Conservation (phyloP, 352 stramenopile species). For the Pythium dissimile region DNA sequence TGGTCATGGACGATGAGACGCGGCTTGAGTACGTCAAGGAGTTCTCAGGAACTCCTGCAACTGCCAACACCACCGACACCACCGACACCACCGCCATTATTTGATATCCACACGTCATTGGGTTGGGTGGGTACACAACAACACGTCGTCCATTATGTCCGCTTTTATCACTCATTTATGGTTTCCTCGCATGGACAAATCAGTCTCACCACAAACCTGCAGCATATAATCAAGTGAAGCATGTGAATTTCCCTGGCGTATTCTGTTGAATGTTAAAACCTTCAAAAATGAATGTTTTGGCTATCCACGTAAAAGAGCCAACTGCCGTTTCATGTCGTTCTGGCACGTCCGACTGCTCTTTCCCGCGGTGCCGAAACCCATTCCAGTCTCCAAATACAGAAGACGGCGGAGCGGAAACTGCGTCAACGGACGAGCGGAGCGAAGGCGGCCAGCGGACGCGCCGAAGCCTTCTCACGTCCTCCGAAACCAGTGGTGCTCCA, state of each 20-base stretch:
- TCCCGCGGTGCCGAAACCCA: slow-evolving; percentile 20
- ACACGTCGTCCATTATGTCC: slow-evolving; percentile 16
- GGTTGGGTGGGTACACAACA: slow-evolving; percentile 11
- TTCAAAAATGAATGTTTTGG: slow-evolving; percentile 3
- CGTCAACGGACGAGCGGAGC: slow-evolving; percentile 9
- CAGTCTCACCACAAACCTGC: slow-evolving; percentile 12
- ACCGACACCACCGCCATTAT: not conserved
- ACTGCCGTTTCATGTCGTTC: slow-evolving; percentile 22
- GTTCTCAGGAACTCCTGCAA: slow-evolving; percentile 15
- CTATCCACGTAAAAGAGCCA: too few species aligned
- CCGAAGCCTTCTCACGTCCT: too few species aligned
- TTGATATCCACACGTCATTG: slow-evolving; percentile 17
- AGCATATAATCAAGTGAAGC: not conserved
- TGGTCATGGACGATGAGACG: slow-evolving; percentile 44
- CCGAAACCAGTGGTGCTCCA: not conserved
- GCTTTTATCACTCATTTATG: not conserved
- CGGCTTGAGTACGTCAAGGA: slow-evolving; percentile 47
- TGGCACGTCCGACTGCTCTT: not conserved
- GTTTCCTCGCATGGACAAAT: slow-evolving; percentile 10
- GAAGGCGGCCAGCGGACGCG: too few species aligned
- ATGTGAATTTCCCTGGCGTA: not conserved
- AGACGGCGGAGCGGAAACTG: slow-evolving; percentile 5
- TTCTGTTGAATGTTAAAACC: not conserved
- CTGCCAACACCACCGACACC: not conserved
- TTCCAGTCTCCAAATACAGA: slow-evolving; percentile 10